Conservation (phyloP, 208 protist genomes). For the Acanthamoeba castellanii region DNA sequence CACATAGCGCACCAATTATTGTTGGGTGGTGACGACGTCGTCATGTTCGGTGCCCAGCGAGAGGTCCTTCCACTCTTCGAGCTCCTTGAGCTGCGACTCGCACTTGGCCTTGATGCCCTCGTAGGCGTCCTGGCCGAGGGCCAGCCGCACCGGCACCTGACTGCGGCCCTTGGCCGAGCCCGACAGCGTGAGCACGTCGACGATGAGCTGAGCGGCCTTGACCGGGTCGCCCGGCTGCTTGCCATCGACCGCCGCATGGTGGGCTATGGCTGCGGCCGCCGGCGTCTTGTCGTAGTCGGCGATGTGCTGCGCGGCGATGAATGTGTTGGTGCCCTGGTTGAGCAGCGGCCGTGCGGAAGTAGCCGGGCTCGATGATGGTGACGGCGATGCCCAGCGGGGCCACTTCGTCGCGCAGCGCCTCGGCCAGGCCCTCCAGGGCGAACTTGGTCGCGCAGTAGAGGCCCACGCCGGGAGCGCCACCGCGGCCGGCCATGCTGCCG, state of each 20-base stretch:
- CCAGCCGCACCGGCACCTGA: background rate
- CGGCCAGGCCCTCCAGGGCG: slow-evolving; percentile 66
- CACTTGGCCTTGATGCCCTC: background rate
- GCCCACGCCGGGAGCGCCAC: background rate
- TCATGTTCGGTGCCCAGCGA: slow-evolving; percentile 23
- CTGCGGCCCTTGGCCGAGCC: slow-evolving; percentile 28
- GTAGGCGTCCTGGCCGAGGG: background rate
- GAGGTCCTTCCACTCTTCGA: slow-evolving; percentile 55
- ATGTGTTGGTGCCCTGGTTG: background rate
- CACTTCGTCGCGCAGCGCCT: slow-evolving; percentile 43
- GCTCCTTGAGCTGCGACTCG: background rate
- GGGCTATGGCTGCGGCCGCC: background rate
- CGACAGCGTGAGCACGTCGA: slow-evolving; percentile 71
- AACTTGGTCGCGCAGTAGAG: slow-evolving; percentile 77
- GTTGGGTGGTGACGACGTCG: background rate
- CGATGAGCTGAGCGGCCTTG: slow-evolving; percentile 48
- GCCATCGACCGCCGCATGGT: background rate
- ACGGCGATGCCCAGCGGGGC: slow-evolving; percentile 65
- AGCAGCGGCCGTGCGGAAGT: slow-evolving; percentile 60
- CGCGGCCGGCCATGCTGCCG: slow-evolving; percentile 20
- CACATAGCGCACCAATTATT: too few species aligned
- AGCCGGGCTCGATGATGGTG: slow-evolving; percentile 59
- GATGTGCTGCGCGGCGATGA: background rate
- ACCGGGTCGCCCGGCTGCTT: slow-evolving; percentile 70
- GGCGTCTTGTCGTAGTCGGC: slow-evolving; percentile 51